Evolutionary conservation across 495 filamentous ascomycete species (phyloP), one percentile per base, ranked within the genome.

Genomic region (Astrothelium macrocarpum): DNA sequence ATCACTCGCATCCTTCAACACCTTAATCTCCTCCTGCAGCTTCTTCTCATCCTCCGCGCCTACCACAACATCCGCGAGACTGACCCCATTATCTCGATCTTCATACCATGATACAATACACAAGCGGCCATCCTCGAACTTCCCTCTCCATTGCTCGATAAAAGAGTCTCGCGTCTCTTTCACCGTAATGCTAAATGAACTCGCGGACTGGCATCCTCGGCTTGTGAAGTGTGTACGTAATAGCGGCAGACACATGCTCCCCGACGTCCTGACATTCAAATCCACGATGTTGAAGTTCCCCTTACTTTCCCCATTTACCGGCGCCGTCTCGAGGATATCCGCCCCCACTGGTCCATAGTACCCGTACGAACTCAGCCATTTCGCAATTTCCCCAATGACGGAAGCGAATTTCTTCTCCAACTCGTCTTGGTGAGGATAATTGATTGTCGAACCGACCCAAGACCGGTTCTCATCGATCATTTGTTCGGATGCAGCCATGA

Each of bases 261-360:
- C 74, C 28, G 69, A 71, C 16, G 73, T 73, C 29, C 74, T 62
- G n/a, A 71, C 74, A 53, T 76, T 76, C 34, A 76, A 43, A 29
- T 75, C 74, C n/a, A 76, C 72, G 20, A 75, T 68, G 14, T 69
- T 60, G 18, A 65, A 63, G 5, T 63, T 20, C 4, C 10, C 2
- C 18, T 62, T 53, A 31, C 23, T 58, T 63, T 61, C 36, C 18
- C 36, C 18, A 16, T 9, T 9, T 42, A 10, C 32, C 12, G 23
- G 26, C 32, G 61, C 66, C n/a, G 64, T 66, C 60, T 72, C 71
- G 16, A 75, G 60, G 9, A 75, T 66, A 36, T 76, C 74, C 10
- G 66, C 70, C 0, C 74, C 74, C 1, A 68, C 74, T 0, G 73
- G 73, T 1, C 74, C 74, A 29, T 65, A 62, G 60, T 76, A 76